phyloP scores from a whole-genome alignment of 257 asterid genomes.

The Haberlea rhodopensis region DNA sequence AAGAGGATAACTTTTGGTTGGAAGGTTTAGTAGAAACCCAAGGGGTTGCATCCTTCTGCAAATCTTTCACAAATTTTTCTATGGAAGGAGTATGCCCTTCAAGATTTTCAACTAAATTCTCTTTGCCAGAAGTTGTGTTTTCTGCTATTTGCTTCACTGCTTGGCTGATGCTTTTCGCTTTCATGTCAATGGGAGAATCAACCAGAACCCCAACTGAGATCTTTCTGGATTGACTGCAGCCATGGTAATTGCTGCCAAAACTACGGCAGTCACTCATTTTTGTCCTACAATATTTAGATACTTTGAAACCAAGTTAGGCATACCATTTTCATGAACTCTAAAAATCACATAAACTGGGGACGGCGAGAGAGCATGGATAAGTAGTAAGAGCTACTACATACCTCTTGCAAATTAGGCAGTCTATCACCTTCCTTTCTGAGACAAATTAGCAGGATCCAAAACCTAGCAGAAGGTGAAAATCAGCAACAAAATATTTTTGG shows the following conservation, averaged over 20 bases:
- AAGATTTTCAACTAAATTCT: conserved; percentile 30
- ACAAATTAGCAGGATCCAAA: conserved; percentile 18
- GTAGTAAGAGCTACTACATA: conserved; percentile 10
- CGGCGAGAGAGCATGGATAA: conserved; percentile 11
- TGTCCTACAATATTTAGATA: conserved; percentile 44
- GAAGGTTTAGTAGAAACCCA: conserved; percentile 58
- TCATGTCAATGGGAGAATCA: conserved; percentile 45
- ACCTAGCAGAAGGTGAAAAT: conserved; percentile 20
- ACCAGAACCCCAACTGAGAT: conserved; percentile 73
- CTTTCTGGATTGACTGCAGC: conserved; percentile 70
- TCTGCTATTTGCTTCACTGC: conserved; percentile 32
- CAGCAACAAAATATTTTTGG: conserved; percentile 22
- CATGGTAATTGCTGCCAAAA: conserved; percentile 47
- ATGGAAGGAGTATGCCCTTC: conserved; percentile 31
- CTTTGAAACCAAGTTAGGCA: conserved; percentile 22
- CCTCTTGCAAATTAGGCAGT: conserved; percentile 34
- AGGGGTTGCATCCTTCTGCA: conserved; percentile 47
- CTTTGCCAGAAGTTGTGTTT: conserved; percentile 33
- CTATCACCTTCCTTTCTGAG: conserved; percentile 33
- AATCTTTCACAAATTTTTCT: conserved; percentile 38
- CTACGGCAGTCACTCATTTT: conserved; percentile 42
- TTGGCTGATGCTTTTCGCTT: conserved; percentile 34
- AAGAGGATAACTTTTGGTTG: conserved; percentile 36
- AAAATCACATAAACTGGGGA: not conserved
- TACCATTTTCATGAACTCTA: conserved; percentile 20